A percentile compares a stretch with the other conserved stretches of the same genome.
phyloP scores from a whole-genome alignment of 1,284 basidiomycete genomes.

The Taiwanofungus camphoratus region DNA sequence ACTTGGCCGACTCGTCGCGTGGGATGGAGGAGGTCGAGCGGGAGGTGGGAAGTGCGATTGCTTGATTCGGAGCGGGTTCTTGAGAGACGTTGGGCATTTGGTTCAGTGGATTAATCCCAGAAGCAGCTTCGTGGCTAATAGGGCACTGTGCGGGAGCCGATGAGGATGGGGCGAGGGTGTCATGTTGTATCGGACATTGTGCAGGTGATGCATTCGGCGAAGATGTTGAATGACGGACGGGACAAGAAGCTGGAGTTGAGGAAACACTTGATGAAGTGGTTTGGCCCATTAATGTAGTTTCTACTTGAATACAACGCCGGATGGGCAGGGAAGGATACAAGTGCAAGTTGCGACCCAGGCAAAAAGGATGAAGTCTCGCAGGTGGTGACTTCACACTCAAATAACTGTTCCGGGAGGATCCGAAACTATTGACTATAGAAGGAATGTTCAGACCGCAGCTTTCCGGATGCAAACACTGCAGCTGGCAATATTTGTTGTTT shows the following conservation, averaged over 20 bases:
- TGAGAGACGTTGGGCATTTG: slow-evolving; percentile 86
- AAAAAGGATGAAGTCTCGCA: no score
- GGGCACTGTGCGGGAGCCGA: slow-evolving; percentile 37
- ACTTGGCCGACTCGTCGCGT: slow-evolving; percentile 53
- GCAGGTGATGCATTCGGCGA: slow-evolving; percentile 16
- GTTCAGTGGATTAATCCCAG: slow-evolving; percentile 72
- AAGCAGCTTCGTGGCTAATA: slow-evolving; percentile 36
- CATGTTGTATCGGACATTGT: slow-evolving; percentile 43
- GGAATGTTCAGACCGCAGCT: no score
- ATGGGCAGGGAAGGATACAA: no score
- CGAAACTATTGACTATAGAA: no score
- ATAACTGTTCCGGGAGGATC: no score
- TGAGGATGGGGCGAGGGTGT: slow-evolving; percentile 15
- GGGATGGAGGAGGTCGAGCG: slow-evolving; percentile 85
- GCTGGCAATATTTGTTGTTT: no score
- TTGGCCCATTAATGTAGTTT: slow-evolving; percentile 28
- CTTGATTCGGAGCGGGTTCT: slow-evolving; percentile 53
- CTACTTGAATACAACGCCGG: no score
- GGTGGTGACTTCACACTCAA: no score
- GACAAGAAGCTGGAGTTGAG: slow-evolving; percentile 31
- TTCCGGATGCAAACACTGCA: no score
- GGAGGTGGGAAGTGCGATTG: slow-evolving; percentile 62
- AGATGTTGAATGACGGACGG: slow-evolving; percentile 29
- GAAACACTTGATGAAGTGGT: slow-evolving; percentile 20
- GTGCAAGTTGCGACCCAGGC: no score